Evolutionary conservation across 2,329 filamentous ascomycete genomes (phyloP), one percentile per base, ranked within the genome.

Genomic region (Phyllosticta capitalensis): DNA sequence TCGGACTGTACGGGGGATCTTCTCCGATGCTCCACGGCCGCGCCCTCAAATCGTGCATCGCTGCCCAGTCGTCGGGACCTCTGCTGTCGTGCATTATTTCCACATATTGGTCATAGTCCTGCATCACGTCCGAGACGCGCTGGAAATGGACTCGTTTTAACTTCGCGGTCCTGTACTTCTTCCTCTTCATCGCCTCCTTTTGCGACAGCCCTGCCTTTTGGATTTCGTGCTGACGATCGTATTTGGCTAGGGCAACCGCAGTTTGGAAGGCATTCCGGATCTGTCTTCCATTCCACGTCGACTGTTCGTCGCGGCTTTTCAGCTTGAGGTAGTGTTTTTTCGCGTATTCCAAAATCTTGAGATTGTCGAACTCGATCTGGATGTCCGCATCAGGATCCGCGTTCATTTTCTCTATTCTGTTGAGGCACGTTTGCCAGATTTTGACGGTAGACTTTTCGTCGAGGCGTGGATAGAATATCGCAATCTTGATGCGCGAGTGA

Each of bases 261-360:
- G 63, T 67, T 30, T 67, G 65, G 54, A 61, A 66, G 14, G 64
- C 63, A 24, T 65, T 65, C 1, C 63, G 48, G 26, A 65, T 65
- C 22, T 65, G 64, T n/a, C 64, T 57, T 2, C 62, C 63, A 52
- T 65, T 65, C 63, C 62, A 65, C 10, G 58, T 50, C 20, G n/a
- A 20, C 30, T 20, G 20, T 9, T 20, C 17, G 12, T 56, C 19
- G 28, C 28, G 28, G 9, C 12, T 30, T 30, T 30, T 30, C 9
- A 30, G 28, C 28, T 30, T 30, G 28, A 9, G 7, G 28, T 30
- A 5, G 12, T 30, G 28, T 7, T 1, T 30, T 12, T 30, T 30
- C 12, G 28, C 28, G 12, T 30, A 30, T 20, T 30, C 45, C 24
- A 10, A n/a, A 28, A 38, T 45, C 26, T 10, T 26, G 30, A 19